A percentile compares a stretch with the other conserved stretches of the same genome.
phyloP scores from a whole-genome alignment of 2,329 filamentous ascomycete species.

The Verticillium dahliae region DNA sequence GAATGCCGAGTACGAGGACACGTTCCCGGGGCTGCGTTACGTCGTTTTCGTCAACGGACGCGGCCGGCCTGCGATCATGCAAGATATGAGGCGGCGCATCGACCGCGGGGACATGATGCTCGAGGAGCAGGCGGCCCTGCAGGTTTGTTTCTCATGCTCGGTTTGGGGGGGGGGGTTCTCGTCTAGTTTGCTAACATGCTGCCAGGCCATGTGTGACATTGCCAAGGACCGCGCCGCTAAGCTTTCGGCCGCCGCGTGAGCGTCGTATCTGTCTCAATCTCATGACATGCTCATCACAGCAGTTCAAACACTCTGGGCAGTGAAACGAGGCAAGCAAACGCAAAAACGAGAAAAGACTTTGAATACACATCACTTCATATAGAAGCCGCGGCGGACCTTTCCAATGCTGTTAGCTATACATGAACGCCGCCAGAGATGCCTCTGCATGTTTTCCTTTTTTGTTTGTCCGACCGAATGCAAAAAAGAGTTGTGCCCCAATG shows the following conservation, averaged over 20 bases:
- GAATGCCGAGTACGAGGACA: slow-evolving; percentile 74
- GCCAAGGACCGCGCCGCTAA: slow-evolving; percentile 72
- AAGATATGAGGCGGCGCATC: slow-evolving; percentile 73
- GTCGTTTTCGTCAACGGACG: slow-evolving; percentile 90
- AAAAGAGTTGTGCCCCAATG: too few species aligned
- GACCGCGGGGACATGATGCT: slow-evolving; percentile 54
- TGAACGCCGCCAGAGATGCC: neutral
- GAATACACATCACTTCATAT: neutral
- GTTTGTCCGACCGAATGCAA: neutral
- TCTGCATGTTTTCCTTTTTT: neutral
- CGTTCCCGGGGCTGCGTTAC: slow-evolving; percentile 77
- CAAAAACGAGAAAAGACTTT: neutral
- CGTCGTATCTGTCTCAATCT: neutral
- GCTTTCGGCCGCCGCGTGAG: slow-evolving; percentile 22
- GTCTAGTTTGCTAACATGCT: neutral
- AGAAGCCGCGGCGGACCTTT: neutral
- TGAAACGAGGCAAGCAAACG: too few species aligned
- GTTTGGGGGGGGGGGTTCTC: too few species aligned
- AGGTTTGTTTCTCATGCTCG: slow-evolving; percentile 43
- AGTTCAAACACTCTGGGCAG: too few species aligned
- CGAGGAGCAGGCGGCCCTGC: slow-evolving; percentile 68
- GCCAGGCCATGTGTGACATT: slow-evolving; percentile 85
- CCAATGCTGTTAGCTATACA: neutral
- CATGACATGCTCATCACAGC: neutral
- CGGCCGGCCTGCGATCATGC: slow-evolving; percentile 66